Percentiles rank a stretch among this genome's conserved stretches.
These are phyloP conservation scores for Pseudofabraea citricarpa DNA, from an alignment of 2,329 filamentous ascomycete species.

Conservation along the genomic window DNA sequence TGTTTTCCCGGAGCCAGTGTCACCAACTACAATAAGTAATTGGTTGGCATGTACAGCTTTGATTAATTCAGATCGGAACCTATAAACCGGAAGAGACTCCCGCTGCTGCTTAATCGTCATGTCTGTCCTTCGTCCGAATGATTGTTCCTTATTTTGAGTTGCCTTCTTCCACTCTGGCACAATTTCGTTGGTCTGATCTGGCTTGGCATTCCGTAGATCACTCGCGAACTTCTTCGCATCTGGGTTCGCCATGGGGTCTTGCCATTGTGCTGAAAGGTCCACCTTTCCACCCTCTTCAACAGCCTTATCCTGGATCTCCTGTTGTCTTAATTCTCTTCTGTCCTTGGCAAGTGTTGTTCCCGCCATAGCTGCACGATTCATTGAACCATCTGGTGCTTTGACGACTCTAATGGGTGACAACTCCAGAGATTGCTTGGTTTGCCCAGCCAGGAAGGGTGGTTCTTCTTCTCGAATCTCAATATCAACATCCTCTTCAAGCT, in stretches of 20 bases:
- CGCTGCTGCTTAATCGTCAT: slow-evolving; percentile 95
- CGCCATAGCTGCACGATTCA: slow-evolving; percentile 94
- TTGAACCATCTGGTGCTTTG: slow-evolving; percentile 95
- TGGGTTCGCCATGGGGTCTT: slow-evolving; percentile 89
- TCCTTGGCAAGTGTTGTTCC: slow-evolving; percentile 87
- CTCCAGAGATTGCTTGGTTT: slow-evolving; percentile 94
- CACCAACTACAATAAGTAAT: slow-evolving; percentile 90
- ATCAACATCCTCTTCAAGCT: slow-evolving; percentile 93
- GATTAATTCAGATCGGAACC: slow-evolving; percentile 82
- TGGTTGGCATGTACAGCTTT: slow-evolving; percentile 85
- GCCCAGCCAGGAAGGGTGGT: slow-evolving; percentile 89
- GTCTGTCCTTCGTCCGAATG: slow-evolving; percentile 79
- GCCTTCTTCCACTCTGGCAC: slow-evolving; percentile 92
- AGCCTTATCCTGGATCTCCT: slow-evolving; percentile 74
- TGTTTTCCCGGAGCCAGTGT: slow-evolving; percentile 96
- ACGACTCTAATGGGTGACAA: slow-evolving; percentile 93
- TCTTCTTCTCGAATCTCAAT: slow-evolving; percentile 97
- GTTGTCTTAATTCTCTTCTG: slow-evolving; percentile 79
- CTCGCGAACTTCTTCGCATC: slow-evolving; percentile 85
- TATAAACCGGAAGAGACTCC: slow-evolving; percentile 82
- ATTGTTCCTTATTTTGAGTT: slow-evolving; percentile 72
- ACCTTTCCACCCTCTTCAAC: slow-evolving; percentile 73
- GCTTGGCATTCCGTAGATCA: slow-evolving; percentile 68
- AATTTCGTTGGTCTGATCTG: slow-evolving; percentile 54
- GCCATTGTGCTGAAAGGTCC: slow-evolving; percentile 87